phyloP scores from a whole-genome alignment of 2,329 filamentous ascomycete genomes.

The Sclerotinia minor region DNA sequence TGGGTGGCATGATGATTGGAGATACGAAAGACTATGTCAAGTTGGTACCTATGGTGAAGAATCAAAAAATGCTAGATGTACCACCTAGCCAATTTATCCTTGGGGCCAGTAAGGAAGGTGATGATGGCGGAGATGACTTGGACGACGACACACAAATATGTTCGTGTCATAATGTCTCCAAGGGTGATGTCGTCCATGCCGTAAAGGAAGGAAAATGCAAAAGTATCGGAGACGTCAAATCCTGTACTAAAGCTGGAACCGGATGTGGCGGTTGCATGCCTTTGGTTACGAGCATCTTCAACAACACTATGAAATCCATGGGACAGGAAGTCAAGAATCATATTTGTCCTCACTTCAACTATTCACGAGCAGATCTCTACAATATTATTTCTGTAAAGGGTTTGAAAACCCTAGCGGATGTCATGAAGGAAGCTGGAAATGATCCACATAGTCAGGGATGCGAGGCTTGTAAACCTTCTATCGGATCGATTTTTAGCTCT shows the following conservation, averaged over 20 bases:
- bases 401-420: conserved; percentile 67
- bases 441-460: conserved; percentile 74
- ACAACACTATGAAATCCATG: conserved; percentile 81
- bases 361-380: conserved; percentile 85
- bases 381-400: conserved; percentile 83
- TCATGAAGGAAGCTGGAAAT: conserved; percentile 77
- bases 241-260: conserved; percentile 87
- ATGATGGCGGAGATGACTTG: conserved; percentile 74
- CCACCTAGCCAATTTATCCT: conserved; percentile 82
- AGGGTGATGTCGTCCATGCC: conserved; percentile 71
- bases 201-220: conserved; percentile 81
- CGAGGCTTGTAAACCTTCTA: conserved; percentile 80
- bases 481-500: conserved; percentile 78
- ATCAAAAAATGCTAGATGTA: conserved; percentile 74
- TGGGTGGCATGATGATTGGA: conserved; percentile 97
- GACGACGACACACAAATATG: conserved; percentile 86
- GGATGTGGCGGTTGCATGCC: conserved; percentile 91
- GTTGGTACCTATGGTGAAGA: conserved; percentile 82
- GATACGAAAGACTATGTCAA: conserved; percentile 91
- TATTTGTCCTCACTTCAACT: conserved; percentile 79
- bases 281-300: conserved; percentile 85
- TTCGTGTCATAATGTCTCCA: conserved; percentile 89
- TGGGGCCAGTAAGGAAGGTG: conserved; percentile 71
- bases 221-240: conserved; percentile 78
- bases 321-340: conserved; percentile 86